Conservation (phyloP, 768 basidiomycete genomes). For the Lactarius trivialis region DNA sequence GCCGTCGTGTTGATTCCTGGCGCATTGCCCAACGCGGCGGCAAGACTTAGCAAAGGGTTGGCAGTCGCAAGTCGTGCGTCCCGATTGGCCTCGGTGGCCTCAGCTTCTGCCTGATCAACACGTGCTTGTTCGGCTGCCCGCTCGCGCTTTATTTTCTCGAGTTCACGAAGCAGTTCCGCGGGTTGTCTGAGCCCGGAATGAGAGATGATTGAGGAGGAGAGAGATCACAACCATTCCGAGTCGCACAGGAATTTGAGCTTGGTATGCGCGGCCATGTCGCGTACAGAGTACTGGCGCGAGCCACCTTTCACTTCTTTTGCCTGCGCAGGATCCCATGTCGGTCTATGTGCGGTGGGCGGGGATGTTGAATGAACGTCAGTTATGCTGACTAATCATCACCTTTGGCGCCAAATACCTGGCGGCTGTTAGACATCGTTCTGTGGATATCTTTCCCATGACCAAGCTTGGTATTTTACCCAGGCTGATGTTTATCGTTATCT, state of each 20-base stretch:
- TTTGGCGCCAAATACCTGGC: background rate
- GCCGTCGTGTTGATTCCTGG: slow-evolving; percentile 68
- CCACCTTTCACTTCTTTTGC: slow-evolving; percentile 89
- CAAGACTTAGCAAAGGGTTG: slow-evolving; percentile 87
- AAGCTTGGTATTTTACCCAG: background rate
- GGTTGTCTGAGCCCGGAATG: slow-evolving; percentile 52
- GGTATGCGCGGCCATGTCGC: slow-evolving; percentile 92
- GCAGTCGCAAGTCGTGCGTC: slow-evolving; percentile 81
- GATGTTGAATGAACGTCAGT: background rate
- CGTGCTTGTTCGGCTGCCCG: slow-evolving; percentile 88
- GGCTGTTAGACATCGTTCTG: too few relatives aligned
- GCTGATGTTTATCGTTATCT: background rate
- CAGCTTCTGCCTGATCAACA: slow-evolving; percentile 70
- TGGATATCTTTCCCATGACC: background rate
- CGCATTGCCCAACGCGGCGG: slow-evolving; percentile 78
- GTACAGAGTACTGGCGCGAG: slow-evolving; percentile 86
- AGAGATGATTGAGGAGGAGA: background rate
- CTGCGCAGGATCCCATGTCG: slow-evolving; percentile 97
- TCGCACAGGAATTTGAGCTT: slow-evolving; percentile 95
- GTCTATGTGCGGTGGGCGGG: slow-evolving; percentile 82
- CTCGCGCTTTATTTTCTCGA: slow-evolving; percentile 98
- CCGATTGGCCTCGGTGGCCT: slow-evolving; percentile 48
- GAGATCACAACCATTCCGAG: background rate
- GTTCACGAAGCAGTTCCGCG: slow-evolving; percentile 86
- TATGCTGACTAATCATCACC: slow-evolving; percentile 9